A percentile compares a stretch with the other conserved stretches of the same genome.
phyloP scores from a whole-genome alignment of 2,329 filamentous ascomycete species.

The Nemania diffusa region DNA sequence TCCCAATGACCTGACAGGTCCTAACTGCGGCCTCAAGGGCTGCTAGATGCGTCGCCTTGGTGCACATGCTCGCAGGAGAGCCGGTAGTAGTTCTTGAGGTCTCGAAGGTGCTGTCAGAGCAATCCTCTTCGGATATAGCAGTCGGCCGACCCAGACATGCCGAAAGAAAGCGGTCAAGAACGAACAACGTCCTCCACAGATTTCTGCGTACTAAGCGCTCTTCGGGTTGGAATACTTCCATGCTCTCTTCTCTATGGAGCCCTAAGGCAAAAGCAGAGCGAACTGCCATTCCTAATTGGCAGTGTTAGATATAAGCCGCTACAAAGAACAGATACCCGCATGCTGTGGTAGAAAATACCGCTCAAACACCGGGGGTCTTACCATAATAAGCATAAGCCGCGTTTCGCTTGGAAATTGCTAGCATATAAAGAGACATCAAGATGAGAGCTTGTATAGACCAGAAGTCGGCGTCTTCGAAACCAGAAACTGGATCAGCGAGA shows the following conservation, averaged over 20 bases:
- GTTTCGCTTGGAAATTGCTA: conserved; percentile 70
- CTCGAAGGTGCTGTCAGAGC: conserved; percentile 61
- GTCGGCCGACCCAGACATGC: conserved; percentile 70
- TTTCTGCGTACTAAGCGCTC: conserved; percentile 63
- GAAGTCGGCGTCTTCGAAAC: conserved; percentile 71
- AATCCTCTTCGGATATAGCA: conserved; percentile 71
- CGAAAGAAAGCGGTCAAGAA: conserved; percentile 72
- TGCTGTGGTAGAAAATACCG: background rate
- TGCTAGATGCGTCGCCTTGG: conserved; percentile 46
- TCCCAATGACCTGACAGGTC: conserved; percentile 67
- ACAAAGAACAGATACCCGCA: background rate
- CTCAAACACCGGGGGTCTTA: conserved; percentile 45
- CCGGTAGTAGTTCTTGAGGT: conserved; percentile 15
- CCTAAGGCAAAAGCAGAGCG: conserved; percentile 71
- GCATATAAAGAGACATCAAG: conserved; percentile 72
- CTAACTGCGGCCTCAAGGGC: conserved; percentile 65
- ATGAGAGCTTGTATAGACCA: conserved; percentile 72
- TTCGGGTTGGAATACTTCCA: conserved; percentile 61
- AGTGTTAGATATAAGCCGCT: conserved; percentile 11
- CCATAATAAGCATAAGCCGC: conserved; percentile 71
- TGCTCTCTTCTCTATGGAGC: conserved; percentile 69
- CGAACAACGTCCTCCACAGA: conserved; percentile 72
- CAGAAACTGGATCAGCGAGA: conserved; percentile 56
- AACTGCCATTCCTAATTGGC: conserved; percentile 68
- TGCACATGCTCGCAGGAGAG: conserved; percentile 26